phyloP scores from a whole-genome alignment of 2,329 filamentous ascomycete genomes.

The Aspergillus tubingensis region DNA sequence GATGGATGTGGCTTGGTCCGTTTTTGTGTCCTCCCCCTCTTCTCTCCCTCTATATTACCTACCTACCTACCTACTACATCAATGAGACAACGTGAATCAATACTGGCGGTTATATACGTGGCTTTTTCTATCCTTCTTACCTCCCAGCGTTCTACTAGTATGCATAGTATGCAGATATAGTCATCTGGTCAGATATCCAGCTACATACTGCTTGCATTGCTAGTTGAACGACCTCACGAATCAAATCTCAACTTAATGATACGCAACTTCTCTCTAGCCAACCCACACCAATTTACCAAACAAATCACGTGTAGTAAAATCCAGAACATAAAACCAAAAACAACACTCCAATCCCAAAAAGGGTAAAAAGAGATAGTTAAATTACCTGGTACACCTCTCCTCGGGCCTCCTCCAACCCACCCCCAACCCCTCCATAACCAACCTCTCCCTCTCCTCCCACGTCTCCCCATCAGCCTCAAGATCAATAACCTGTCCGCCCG shows the following conservation, averaged over 20 bases:
- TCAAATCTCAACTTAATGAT: no score
- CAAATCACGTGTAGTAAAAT: no score
- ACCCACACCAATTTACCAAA: no score
- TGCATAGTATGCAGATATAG: no score
- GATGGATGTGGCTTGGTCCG: not conserved
- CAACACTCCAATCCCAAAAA: no score
- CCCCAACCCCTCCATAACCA: constrained; percentile 75
- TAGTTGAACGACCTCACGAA: no score
- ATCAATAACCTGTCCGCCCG: constrained; percentile 70
- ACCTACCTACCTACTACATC: not conserved
- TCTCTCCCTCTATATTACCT: not conserved
- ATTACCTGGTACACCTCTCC: constrained; percentile 60
- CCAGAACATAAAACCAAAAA: no score
- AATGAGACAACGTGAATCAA: constrained; percentile 8
- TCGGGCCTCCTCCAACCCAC: constrained; percentile 67
- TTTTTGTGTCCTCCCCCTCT: not conserved
- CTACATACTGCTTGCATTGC: no score
- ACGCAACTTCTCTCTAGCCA: no score
- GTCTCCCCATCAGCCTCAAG: constrained; percentile 59
- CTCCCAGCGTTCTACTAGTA: not conserved
- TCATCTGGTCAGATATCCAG: no score
- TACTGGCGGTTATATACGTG: not conserved
- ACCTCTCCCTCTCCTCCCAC: constrained; percentile 71
- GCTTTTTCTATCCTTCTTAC: not conserved
- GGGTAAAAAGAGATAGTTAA: no score